Percentiles rank a stretch among this genome's conserved stretches.
Evolutionary conservation across 73 alveolate genomes (phyloP).

Genomic region (Paramecium biaurelia): DNA sequence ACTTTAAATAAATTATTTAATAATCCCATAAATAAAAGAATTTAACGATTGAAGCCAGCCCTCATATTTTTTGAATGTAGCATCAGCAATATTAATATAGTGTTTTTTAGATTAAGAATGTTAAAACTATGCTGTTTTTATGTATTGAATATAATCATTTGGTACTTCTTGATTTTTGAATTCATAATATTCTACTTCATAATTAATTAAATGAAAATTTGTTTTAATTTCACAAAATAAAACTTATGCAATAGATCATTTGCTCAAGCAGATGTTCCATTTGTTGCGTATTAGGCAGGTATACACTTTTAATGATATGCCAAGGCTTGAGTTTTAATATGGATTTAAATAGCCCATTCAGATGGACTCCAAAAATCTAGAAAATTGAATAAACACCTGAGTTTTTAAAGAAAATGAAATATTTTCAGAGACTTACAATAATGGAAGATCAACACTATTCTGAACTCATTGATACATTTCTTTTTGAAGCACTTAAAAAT

Average conservation of each 20-base stretch:
- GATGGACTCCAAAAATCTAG: constrained; percentile 64
- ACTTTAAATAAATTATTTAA: background rate
- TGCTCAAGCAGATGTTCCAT: background rate
- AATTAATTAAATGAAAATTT: background rate
- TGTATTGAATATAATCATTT: background rate
- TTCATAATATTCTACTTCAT: background rate
- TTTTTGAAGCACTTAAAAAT: constrained; percentile 60
- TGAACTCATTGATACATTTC: constrained; percentile 57
- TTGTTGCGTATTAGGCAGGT: constrained; percentile 27
- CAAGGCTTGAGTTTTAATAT: constrained; percentile 8
- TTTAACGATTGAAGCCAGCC: background rate
- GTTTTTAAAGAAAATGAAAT: constrained; percentile 55
- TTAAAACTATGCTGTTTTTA: too few species aligned
- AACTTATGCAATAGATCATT: background rate
- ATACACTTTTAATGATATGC: background rate
- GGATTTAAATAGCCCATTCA: constrained; percentile 44
- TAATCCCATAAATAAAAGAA: background rate
- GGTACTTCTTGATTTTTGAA: background rate
- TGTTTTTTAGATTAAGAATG: too few species aligned
- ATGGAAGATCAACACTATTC: constrained; percentile 51
- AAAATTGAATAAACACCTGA: constrained; percentile 41
- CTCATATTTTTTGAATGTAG: background rate
- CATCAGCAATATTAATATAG: too few species aligned
- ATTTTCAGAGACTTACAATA: constrained; percentile 27
- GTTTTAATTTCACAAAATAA: background rate